Conservation (phyloP, 2,329 filamentous ascomycete species). For the Fusarium scirpi region DNA sequence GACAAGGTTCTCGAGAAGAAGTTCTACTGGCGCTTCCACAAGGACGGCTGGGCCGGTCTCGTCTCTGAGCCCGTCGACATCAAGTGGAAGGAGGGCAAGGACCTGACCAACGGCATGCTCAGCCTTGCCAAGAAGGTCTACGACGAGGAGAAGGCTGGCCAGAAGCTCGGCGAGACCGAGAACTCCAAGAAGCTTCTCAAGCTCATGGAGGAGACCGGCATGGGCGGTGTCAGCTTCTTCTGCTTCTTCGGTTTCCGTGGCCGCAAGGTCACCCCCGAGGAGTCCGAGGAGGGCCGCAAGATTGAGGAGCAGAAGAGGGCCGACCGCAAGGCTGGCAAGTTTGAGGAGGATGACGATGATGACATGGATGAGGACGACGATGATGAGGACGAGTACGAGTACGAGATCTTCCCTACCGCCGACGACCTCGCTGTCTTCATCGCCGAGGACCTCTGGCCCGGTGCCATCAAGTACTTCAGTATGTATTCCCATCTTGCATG, state of each 20-base stretch:
- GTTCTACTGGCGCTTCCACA: slow-evolving; percentile 83
- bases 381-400: slow-evolving; percentile 72
- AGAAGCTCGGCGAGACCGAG: slow-evolving; percentile 57
- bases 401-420: slow-evolving; percentile 89
- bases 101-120: slow-evolving; percentile 84
- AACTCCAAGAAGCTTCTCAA: slow-evolving; percentile 64
- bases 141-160: slow-evolving; percentile 65
- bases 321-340: slow-evolving; percentile 62
- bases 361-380: slow-evolving; percentile 68
- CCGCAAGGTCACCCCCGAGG: slow-evolving; percentile 76
- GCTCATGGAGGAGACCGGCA: slow-evolving; percentile 69
- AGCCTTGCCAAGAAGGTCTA: slow-evolving; percentile 77
- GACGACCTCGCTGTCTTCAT: slow-evolving; percentile 85
- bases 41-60: slow-evolving; percentile 77
- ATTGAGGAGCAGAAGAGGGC: slow-evolving; percentile 69
- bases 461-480: slow-evolving; percentile 93
- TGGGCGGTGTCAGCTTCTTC: slow-evolving; percentile 84
- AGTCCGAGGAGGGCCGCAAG: slow-evolving; percentile 72
- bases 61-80: slow-evolving; percentile 92
- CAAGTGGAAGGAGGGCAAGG: slow-evolving; percentile 83
- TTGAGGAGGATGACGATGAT: slow-evolving; percentile 55
- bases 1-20: slow-evolving; percentile 87
- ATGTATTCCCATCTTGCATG: slow-evolving; percentile 55
- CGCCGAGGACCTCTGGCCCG: slow-evolving; percentile 89
- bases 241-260: slow-evolving; percentile 87